Evolutionary conservation across 495 filamentous ascomycete genomes (phyloP).

Genomic region (Penicillium argentinense): DNA sequence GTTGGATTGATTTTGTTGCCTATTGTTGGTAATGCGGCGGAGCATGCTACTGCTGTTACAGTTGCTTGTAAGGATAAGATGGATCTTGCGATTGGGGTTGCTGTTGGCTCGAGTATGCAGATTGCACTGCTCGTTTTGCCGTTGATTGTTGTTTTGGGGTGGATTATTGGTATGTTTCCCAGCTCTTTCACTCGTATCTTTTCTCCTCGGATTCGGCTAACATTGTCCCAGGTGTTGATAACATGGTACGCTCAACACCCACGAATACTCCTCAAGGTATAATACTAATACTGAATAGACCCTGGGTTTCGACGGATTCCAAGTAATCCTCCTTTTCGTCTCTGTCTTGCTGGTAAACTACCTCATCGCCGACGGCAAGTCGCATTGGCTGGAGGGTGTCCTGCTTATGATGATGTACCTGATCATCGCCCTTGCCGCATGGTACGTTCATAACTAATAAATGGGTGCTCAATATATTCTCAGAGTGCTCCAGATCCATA

Average conservation of each 20-base stretch:
- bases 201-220: background rate
- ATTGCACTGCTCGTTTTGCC: slow-evolving; percentile 80
- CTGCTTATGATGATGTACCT: slow-evolving; percentile 70
- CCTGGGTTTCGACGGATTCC: slow-evolving; percentile 78
- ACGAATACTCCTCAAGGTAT: background rate
- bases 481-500: too few species aligned
- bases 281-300: slow-evolving; percentile 50
- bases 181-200: too few species aligned
- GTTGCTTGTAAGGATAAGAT: slow-evolving; percentile 89
- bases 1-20: slow-evolving; percentile 82
- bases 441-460: slow-evolving; percentile 39
- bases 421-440: slow-evolving; percentile 65
- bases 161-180: slow-evolving; percentile 63
- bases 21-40: slow-evolving; percentile 88
- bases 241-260: slow-evolving; percentile 33
- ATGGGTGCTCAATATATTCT: too few species aligned
- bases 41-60: slow-evolving; percentile 84
- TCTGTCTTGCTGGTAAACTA: slow-evolving; percentile 75
- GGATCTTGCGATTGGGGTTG: slow-evolving; percentile 83
- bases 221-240: slow-evolving; percentile 30
- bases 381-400: slow-evolving; percentile 72
- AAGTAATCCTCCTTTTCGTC: slow-evolving; percentile 78
- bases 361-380: slow-evolving; percentile 65
- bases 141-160: slow-evolving; percentile 75
- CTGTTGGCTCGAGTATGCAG: slow-evolving; percentile 84